Percentiles rank a stretch among this genome's conserved stretches.
These are phyloP conservation scores for Amanita molliuscula DNA, from an alignment of 768 basidiomycete genomes.

Conservation along the genomic window DNA sequence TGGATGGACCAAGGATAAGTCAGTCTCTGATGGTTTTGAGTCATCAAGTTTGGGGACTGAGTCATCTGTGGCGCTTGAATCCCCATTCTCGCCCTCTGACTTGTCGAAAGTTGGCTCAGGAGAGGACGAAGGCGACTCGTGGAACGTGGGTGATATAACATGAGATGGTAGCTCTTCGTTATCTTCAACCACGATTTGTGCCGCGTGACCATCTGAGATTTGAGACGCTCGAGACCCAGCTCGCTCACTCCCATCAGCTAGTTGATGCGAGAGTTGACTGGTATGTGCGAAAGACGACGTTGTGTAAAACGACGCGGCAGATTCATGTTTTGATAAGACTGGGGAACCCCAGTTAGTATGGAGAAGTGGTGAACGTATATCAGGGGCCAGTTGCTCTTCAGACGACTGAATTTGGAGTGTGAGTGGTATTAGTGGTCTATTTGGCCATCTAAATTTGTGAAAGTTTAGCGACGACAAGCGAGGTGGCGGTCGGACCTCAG, in stretches of 20 bases:
- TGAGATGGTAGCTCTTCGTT: conserved; percentile 28
- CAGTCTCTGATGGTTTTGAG: neutral
- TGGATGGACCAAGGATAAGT: neutral
- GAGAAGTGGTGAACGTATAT: conserved; percentile 24
- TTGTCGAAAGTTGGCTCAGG: conserved; percentile 15
- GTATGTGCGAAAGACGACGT: neutral
- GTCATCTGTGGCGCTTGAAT: conserved; percentile 16
- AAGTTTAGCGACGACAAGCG: neutral
- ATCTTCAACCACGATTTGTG: conserved; percentile 35
- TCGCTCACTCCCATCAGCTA: conserved; percentile 9
- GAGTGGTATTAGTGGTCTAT: conserved; percentile 6
- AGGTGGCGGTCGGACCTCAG: conserved; percentile 4
- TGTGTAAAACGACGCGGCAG: conserved; percentile 6
- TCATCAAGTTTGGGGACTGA: conserved; percentile 13
- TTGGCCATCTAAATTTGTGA: neutral
- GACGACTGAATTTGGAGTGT: neutral
- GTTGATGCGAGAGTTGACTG: conserved; percentile 8
- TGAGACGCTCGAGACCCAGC: conserved; percentile 10
- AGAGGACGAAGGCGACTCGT: conserved; percentile 12
- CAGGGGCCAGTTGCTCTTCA: conserved; percentile 13
- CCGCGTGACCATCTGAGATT: conserved; percentile 14
- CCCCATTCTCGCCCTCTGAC: conserved; percentile 8
- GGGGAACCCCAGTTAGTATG: conserved; percentile 31
- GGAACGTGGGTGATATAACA: conserved; percentile 9
- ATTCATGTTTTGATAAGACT: conserved; percentile 16